Conservation (phyloP, 208 protist species). For the Angomonas desouzai region DNA sequence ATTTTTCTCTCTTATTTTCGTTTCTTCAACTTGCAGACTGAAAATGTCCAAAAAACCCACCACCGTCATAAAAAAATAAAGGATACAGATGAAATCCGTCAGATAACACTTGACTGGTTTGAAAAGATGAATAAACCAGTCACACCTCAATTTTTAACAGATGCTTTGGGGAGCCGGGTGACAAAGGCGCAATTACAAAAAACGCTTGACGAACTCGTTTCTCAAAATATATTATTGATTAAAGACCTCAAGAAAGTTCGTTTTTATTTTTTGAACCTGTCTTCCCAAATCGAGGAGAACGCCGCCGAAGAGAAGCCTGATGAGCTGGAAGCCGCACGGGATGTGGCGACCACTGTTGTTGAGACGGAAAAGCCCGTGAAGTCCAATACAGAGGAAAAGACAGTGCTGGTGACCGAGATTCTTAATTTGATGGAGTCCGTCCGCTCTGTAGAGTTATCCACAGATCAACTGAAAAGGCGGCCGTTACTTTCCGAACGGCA, state of each 20-base stretch:
- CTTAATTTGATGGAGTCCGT: constrained; percentile 1
- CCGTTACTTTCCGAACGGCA: background rate
- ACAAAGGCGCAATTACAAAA: constrained; percentile 69
- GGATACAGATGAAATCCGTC: constrained; percentile 35
- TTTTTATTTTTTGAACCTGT: constrained; percentile 53
- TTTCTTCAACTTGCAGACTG: background rate
- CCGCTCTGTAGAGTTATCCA: constrained; percentile 8
- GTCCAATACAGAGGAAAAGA: constrained; percentile 12
- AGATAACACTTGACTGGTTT: constrained; percentile 73
- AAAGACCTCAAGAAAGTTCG: constrained; percentile 84
- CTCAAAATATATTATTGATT: constrained; percentile 36
- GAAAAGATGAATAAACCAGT: constrained; percentile 77
- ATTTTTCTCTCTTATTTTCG: background rate
- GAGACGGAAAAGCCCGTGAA: background rate
- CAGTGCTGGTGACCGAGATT: constrained; percentile 4
- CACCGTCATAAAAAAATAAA: constrained; percentile 39
- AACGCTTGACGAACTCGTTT: constrained; percentile 56
- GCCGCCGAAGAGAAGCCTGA: background rate
- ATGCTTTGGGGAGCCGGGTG: constrained; percentile 80
- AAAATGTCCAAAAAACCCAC: constrained; percentile 22
- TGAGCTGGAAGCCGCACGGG: background rate
- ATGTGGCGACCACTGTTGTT: background rate
- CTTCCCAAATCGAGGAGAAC: background rate
- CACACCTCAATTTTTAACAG: constrained; percentile 74
- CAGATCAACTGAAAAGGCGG: constrained; percentile 5